phyloP scores from a whole-genome alignment of 2,329 filamentous ascomycete genomes.

The Talaromyces sp. region DNA sequence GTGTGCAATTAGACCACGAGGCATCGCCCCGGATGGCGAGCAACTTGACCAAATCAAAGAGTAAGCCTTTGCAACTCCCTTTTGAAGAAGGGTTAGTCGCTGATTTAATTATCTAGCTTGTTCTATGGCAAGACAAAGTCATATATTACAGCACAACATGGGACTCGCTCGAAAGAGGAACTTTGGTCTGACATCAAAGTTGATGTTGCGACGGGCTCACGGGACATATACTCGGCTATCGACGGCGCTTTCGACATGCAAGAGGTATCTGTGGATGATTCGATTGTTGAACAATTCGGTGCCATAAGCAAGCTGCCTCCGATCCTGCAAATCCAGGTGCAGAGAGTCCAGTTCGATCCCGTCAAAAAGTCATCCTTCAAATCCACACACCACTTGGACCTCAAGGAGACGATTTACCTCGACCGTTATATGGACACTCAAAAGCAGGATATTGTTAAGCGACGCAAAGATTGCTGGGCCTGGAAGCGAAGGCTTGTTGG shows the following conservation, averaged over 20 bases:
- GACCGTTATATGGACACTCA: conserved; percentile 76
- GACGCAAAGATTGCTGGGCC: conserved; percentile 69
- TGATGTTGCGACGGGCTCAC: conserved; percentile 55
- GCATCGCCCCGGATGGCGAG: conserved; percentile 64
- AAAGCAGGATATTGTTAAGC: conserved; percentile 59
- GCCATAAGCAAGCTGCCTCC: conserved; percentile 76
- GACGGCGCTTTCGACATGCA: conserved; percentile 82
- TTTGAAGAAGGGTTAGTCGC: not conserved
- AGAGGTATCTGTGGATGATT: conserved; percentile 64
- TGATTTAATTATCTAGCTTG: conserved; percentile 30
- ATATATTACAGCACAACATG: conserved; percentile 45
- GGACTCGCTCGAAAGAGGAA: conserved; percentile 52
- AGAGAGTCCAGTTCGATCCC: conserved; percentile 71
- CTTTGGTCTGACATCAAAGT: conserved; percentile 62
- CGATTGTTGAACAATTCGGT: conserved; percentile 60
- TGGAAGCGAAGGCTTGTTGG: conserved; percentile 63
- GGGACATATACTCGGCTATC: conserved; percentile 77
- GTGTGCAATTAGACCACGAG: conserved; percentile 74
- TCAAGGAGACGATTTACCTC: conserved; percentile 79
- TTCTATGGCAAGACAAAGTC: conserved; percentile 50
- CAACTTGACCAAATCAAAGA: conserved; percentile 78
- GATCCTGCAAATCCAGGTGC: conserved; percentile 83
- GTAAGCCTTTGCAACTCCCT: conserved; percentile 26
- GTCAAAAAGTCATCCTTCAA: conserved; percentile 61
- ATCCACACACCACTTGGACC: conserved; percentile 70